Evolutionary conservation across 129 eudicot genomes (phyloP).

Genomic region (Gnaphalium uliginosum): DNA sequence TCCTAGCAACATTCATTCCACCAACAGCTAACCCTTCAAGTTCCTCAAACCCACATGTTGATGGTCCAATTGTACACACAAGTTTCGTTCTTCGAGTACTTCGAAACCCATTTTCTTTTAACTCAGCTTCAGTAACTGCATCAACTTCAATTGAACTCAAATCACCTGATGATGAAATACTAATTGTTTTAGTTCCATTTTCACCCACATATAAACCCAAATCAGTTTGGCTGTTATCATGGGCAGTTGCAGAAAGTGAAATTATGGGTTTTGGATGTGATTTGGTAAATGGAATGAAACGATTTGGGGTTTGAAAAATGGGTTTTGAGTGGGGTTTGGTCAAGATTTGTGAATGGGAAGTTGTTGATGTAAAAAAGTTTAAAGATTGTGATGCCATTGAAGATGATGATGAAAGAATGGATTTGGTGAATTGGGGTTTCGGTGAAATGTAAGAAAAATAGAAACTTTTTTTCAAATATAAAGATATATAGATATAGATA

Average conservation of each 20-base stretch:
- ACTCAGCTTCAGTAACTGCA: conserved; percentile 77
- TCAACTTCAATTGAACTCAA: conserved; percentile 68
- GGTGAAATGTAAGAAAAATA: not conserved
- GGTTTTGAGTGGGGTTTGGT: conserved; percentile 38
- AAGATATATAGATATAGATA: not conserved
- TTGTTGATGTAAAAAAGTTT: conserved; percentile 48
- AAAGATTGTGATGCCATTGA: conserved; percentile 62
- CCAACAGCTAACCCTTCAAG: conserved; percentile 89
- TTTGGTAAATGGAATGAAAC: conserved; percentile 21
- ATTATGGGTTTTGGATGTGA: not conserved
- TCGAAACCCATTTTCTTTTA: conserved; percentile 88
- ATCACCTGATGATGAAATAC: conserved; percentile 5
- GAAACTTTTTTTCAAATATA: not conserved
- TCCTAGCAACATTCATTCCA: conserved; percentile 96
- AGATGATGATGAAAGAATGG: not conserved
- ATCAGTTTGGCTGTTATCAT: conserved; percentile 36
- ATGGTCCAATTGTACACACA: conserved; percentile 84
- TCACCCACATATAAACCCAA: not conserved
- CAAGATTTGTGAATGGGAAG: conserved; percentile 38
- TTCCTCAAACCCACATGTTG: conserved; percentile 66
- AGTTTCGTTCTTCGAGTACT: conserved; percentile 92
- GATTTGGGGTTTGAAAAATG: conserved; percentile 23
- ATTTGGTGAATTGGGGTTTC: not conserved
- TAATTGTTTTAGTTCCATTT: conserved; percentile 8
- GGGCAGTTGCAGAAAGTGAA: conserved; percentile 30